Conservation (phyloP, 805 yeast species). For the Candida nanaspora region DNA sequence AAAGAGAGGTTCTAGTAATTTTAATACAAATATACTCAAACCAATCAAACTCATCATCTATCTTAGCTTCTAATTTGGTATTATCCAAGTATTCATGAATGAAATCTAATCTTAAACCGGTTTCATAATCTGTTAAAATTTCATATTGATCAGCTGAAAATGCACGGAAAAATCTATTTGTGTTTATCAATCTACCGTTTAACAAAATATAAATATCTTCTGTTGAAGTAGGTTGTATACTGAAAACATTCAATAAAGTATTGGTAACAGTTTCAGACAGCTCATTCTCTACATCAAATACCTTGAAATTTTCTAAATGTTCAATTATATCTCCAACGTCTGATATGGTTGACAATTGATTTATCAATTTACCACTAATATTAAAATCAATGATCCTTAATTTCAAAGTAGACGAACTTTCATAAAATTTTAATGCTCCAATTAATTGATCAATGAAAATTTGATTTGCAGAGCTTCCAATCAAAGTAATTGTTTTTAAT, state of each 20-base stretch:
- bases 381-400: constrained; percentile 13
- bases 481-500: constrained; percentile 36
- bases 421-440: constrained; percentile 22
- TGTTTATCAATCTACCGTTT: constrained; percentile 47
- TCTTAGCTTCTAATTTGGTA: constrained; percentile 2
- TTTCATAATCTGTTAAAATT: constrained; percentile 39
- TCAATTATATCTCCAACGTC: background rate
- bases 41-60: constrained; percentile 8
- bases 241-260: constrained; percentile 1
- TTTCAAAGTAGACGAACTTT: constrained; percentile 7
- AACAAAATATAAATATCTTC: constrained; percentile 32
- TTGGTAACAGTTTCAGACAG: background rate
- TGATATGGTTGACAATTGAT: no score
- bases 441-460: constrained; percentile 37
- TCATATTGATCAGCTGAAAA: constrained; percentile 23
- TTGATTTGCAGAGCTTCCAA: constrained; percentile 46
- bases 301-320: background rate
- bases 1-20: constrained; percentile 15
- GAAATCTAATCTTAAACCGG: constrained; percentile 31
- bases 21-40: constrained; percentile 19
- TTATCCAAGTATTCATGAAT: constrained; percentile 3
- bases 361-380: background rate
- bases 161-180: constrained; percentile 18
- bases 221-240: constrained; percentile 1
- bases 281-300: background rate